Base-by-base conservation (phyloP, 768 basidiomycete genomes). In the Collybia sp. region DNA sequence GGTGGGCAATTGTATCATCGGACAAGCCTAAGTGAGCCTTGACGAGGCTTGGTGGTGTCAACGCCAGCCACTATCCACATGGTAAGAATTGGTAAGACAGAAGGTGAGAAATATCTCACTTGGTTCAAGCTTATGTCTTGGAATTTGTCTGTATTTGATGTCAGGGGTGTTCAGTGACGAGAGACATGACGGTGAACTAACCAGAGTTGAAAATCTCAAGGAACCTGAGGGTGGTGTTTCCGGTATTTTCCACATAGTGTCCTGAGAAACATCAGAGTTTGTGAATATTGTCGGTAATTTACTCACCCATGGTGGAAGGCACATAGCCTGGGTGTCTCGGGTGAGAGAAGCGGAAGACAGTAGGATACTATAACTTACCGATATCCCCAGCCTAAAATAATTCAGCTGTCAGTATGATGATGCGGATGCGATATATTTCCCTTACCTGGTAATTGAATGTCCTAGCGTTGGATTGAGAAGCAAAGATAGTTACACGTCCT, bases 391-490 rank as follows among this genome's bases (percentile, higher is more conserved):
- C 66, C 70, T 79, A 31, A 20, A 6, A 34, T 32, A 12, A 38
- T 16, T 30, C 6, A 31, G 33, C 34, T 2, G 30, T 18, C n/a
- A 12, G 17, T 17, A 18, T 12, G 19, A 17, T 13, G 12, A 35
- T 44, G 17, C n/a, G 15, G 39, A 16, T n/a, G 18, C 18, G 25
- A 16, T 35, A 39, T 30, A 34, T 16, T 43, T 40, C 6, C 15
- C 43, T 16, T 49, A 73, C 75, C 64, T 77, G 72, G 55, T 76
- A 83, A 57, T 85, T 70, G 62, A 75, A 84, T 1, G 81, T 82
- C 45, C 72, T 59, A 2, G 82, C 76, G 50, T 77, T 79, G 18
- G 67, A 66, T 50, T 65, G 60, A 2, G 75, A 65, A 6, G 78
- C 80, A 51, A 83, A 83, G 32, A 82, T 57, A 0, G 80, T 82